Conservation (phyloP, 768 basidiomycete species). For the Neoboletus subvelutipes region DNA sequence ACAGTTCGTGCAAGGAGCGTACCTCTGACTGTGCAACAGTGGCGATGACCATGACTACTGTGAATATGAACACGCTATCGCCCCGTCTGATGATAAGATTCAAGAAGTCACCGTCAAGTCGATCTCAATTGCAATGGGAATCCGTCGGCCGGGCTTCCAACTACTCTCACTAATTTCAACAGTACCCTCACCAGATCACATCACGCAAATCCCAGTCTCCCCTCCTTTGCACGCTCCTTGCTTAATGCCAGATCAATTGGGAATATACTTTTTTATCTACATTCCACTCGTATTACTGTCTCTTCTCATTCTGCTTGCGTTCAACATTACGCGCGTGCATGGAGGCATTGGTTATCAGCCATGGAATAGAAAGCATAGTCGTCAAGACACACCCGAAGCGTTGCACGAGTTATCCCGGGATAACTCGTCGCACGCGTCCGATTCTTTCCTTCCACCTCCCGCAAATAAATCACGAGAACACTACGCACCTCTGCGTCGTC, state of each 20-base stretch:
- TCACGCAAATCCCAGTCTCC: slow-evolving; percentile 32
- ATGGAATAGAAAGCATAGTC: slow-evolving; percentile 8
- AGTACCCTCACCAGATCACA: slow-evolving; percentile 23
- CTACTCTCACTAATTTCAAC: slow-evolving; percentile 70
- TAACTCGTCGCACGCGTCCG: not conserved
- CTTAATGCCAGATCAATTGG: slow-evolving; percentile 79
- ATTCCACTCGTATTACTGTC: slow-evolving; percentile 65
- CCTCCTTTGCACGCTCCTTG: slow-evolving; percentile 62
- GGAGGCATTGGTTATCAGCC: slow-evolving; percentile 5
- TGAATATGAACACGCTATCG: slow-evolving; percentile 58
- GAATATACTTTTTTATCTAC: slow-evolving; percentile 74
- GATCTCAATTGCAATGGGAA: slow-evolving; percentile 86
- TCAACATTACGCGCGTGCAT: slow-evolving; percentile 22
- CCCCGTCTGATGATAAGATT: slow-evolving; percentile 30
- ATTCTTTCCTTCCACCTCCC: slow-evolving; percentile 20
- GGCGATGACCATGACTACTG: slow-evolving; percentile 98
- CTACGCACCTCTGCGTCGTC: slow-evolving; percentile 9
- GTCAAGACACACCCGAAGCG: slow-evolving; percentile 6
- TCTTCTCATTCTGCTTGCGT: slow-evolving; percentile 43
- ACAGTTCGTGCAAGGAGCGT: not conserved
- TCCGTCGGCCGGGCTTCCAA: slow-evolving; percentile 84
- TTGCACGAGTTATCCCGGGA: slow-evolving; percentile 12
- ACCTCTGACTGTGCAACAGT: slow-evolving; percentile 37
- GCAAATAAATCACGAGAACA: slow-evolving; percentile 12
- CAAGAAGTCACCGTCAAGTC: slow-evolving; percentile 88